These are phyloP conservation scores for Mycocalia duriaeana DNA, from an alignment of 1,284 basidiomycete genomes.

Conservation along the genomic window DNA sequence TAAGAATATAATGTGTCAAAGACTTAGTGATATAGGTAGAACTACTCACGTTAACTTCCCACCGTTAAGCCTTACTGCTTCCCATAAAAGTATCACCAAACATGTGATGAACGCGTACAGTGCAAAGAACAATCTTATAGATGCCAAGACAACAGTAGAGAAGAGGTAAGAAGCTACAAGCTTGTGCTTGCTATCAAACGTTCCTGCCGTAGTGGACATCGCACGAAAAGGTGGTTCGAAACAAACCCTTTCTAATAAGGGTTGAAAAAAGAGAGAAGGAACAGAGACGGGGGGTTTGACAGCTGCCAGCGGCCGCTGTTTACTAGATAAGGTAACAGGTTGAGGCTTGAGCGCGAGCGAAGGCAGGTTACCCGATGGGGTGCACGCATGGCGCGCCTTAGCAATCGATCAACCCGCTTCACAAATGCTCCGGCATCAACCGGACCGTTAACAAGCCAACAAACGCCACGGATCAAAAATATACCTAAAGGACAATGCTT, in stretches of 20 bases:
- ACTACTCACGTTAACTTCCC: constrained; percentile 20
- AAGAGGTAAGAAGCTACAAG: constrained; percentile 53
- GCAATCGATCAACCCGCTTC: no score
- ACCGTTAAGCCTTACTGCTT: constrained; percentile 23
- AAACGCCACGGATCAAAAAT: no score
- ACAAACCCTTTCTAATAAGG: neutral
- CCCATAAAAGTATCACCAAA: constrained; percentile 37
- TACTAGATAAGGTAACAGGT: neutral
- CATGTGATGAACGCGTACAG: constrained; percentile 47
- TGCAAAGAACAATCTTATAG: constrained; percentile 44
- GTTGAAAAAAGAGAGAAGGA: neutral
- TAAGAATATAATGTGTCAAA: neutral
- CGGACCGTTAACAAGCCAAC: no score
- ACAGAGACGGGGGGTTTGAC: neutral
- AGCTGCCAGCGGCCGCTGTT: neutral
- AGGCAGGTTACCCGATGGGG: no score
- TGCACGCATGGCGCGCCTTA: no score
- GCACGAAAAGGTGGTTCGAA: neutral
- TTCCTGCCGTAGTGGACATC: neutral
- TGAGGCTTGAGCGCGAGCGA: neutral
- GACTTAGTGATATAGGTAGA: constrained; percentile 1
- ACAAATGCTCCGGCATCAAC: no score
- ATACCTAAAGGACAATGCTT: no score
- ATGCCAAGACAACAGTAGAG: constrained; percentile 40
- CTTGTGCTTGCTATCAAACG: constrained; percentile 47